phyloP scores from a whole-genome alignment of 2,329 filamentous ascomycete species.

The Didymella exigua region DNA sequence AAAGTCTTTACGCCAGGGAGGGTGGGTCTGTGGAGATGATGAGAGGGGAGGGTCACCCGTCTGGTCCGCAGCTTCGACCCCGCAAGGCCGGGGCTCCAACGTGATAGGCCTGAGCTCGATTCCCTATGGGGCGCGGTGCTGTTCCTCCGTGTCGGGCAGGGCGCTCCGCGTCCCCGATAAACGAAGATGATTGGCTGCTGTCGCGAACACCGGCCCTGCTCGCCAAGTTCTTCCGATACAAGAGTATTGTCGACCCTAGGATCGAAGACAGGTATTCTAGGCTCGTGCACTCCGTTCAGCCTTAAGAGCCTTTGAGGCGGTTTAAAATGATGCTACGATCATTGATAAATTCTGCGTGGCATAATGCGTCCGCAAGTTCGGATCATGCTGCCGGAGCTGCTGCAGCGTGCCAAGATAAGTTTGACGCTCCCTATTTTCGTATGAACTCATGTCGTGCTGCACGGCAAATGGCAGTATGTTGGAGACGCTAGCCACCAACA shows the following conservation, averaged over 20 bases:
- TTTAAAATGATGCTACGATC: not conserved
- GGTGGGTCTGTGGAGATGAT: not conserved
- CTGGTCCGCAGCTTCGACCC: not conserved
- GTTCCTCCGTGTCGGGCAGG: not conserved
- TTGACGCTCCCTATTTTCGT: too few species aligned
- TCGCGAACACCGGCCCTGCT: not conserved
- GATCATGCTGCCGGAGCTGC: not conserved
- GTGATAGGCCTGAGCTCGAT: not conserved
- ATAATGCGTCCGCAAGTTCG: not conserved
- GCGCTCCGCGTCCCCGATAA: not conserved
- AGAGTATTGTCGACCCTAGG: not conserved
- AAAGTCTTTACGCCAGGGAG: not conserved
- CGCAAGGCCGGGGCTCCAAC: not conserved
- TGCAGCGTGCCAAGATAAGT: too few species aligned
- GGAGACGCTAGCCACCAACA: too few species aligned
- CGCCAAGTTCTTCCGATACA: not conserved
- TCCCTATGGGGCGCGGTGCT: not conserved
- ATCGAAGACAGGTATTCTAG: not conserved
- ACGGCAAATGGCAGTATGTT: too few species aligned
- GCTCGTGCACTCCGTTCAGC: not conserved
- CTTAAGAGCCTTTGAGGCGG: not conserved
- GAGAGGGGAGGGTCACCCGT: not conserved
- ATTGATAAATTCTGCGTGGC: not conserved
- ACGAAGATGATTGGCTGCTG: not conserved
- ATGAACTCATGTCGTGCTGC: too few species aligned